These are phyloP conservation scores for Echinochloa phyllopogon DNA, from an alignment of 176 grass and related monocot genomes.

Conservation along the genomic window DNA sequence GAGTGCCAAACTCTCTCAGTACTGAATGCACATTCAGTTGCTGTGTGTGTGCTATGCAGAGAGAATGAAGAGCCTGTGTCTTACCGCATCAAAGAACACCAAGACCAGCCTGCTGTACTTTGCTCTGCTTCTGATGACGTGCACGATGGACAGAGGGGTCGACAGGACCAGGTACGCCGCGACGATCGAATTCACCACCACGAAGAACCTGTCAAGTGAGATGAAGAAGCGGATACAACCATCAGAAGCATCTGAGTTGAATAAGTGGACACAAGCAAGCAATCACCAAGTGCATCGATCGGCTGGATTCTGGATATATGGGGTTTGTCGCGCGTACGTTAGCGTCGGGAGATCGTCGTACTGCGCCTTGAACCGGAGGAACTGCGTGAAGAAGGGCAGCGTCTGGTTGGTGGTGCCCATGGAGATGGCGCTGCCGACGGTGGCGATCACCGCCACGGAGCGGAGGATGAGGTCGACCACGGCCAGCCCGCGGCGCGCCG, in stretches of 20 bases:
- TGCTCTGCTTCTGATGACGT: slow-evolving; percentile 52
- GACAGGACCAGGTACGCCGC: slow-evolving; percentile 59
- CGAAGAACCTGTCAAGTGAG: slow-evolving; percentile 52
- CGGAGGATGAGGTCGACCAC: slow-evolving; percentile 58
- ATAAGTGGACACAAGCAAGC: too few species aligned
- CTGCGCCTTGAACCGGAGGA: slow-evolving; percentile 68
- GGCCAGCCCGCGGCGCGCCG: slow-evolving; percentile 25
- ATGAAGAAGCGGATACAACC: too few species aligned
- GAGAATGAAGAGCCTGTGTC: background rate
- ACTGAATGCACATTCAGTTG: background rate
- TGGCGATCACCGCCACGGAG: slow-evolving; percentile 46
- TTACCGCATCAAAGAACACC: slow-evolving; percentile 54
- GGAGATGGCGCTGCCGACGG: slow-evolving; percentile 57
- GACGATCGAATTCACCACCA: slow-evolving; percentile 58
- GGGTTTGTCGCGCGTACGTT: slow-evolving; percentile 21
- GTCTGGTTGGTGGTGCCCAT: slow-evolving; percentile 67
- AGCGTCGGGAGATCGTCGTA: slow-evolving; percentile 59
- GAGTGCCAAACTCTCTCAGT: background rate
- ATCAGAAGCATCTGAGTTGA: background rate
- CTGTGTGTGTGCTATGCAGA: background rate
- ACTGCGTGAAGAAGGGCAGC: slow-evolving; percentile 64
- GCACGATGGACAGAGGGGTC: slow-evolving; percentile 52
- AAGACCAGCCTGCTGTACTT: slow-evolving; percentile 45
- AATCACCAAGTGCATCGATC: background rate
- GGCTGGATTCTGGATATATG: too few species aligned